Evolutionary conservation across 768 basidiomycete species (phyloP), one percentile per base, ranked within the genome.

Genomic region (Pisolithus tinctorius): DNA sequence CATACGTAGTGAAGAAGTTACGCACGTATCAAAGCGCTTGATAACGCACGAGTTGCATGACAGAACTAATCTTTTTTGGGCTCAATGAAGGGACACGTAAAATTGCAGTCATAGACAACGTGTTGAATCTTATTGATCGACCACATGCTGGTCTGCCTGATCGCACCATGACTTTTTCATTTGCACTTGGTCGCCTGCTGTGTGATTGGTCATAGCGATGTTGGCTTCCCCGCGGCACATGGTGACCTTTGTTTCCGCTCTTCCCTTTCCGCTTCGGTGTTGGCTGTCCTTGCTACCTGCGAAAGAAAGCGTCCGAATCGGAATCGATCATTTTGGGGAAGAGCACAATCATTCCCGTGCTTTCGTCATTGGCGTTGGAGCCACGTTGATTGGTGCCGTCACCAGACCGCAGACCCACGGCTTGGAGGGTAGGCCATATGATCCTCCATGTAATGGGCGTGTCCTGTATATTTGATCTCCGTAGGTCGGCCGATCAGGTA

Each of bases 311-410:
- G 6, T 41, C 40, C n/a, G 9, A 41, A n/a, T 41, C 4, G 16
- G 39, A 23, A 40, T n/a, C 16, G 39, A 16, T 4, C 2, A 6
- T 7, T 25, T 25, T 41, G 7, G 30, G 47, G 23, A 16, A 25
- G 16, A 37, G 25, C 7, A 10, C 13, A 26, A 13, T 26, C 20
- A 40, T 17, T 27, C 23, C 10, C 8, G 14, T 36, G 31, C 42
- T 37, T 6, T 39, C 17, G 20, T 29, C 26, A 44, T 13, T 36
- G 31, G 34, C 11, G 45, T 10, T n/a, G 31, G 45, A 30, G 45
- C 45, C 38, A 46, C 50, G 45, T 39, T 45, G 36, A 11, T 27
- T 16, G 34, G n/a, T 59, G 61, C 55, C 57, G 54, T 62, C 53
- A 58, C 48, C 51, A 48, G 55, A 30, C 47, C 51, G 49, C 47